A percentile compares a stretch with the other conserved stretches of the same genome.
Conservation (phyloP, 768 basidiomycete genomes). For the Suillus placidus region DNA sequence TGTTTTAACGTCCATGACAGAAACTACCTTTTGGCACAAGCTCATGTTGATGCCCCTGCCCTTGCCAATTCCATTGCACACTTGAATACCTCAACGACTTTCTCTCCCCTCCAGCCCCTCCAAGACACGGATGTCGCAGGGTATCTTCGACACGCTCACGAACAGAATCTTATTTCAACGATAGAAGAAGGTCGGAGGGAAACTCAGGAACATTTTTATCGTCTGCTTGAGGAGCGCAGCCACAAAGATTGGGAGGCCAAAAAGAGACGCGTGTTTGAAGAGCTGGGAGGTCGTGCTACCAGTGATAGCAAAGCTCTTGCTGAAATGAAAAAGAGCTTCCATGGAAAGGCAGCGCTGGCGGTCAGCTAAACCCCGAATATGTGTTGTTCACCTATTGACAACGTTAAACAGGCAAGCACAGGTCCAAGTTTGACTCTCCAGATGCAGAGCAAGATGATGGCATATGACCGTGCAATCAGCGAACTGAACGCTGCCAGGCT, state of each 20-base stretch:
- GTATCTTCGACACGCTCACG: conserved; percentile 93
- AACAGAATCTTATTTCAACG: conserved; percentile 91
- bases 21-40: conserved; percentile 91
- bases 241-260: conserved; percentile 87
- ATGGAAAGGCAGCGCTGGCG: conserved; percentile 55
- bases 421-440: conserved; percentile 66
- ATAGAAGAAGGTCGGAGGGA: conserved; percentile 88
- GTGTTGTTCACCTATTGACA: conserved; percentile 11
- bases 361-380: conserved; percentile 38
- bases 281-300: conserved; percentile 71
- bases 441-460: conserved; percentile 96
- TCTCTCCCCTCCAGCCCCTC: conserved; percentile 88
- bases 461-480: conserved; percentile 81
- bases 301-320: conserved; percentile 56
- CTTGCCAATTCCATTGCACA: conserved; percentile 82
- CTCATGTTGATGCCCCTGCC: conserved; percentile 91
- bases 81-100: conserved; percentile 79
- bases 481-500: conserved; percentile 77
- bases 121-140: conserved; percentile 93
- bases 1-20: conserved; percentile 39
- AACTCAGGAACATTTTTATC: conserved; percentile 85
- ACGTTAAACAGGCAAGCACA: conserved; percentile 39
- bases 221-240: conserved; percentile 72
- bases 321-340: conserved; percentile 65
- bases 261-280: conserved; percentile 88